Conservation (phyloP, 129 eudicot species). For the Ambrosia trifida region DNA sequence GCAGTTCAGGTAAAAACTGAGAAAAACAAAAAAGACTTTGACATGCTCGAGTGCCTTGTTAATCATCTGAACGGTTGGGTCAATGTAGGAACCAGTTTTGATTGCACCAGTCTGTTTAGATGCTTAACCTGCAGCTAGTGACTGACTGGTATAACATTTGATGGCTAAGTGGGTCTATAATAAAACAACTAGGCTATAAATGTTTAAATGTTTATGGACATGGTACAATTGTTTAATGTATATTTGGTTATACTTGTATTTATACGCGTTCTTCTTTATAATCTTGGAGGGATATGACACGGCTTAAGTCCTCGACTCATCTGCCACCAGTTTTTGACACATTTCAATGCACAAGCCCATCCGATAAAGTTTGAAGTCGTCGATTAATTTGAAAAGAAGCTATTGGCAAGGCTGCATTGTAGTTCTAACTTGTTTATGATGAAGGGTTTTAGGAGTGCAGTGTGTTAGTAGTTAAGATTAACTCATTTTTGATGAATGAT, state of each 20-base stretch:
- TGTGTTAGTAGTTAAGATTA: too few relatives aligned
- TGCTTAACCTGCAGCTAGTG: slow-evolving; percentile 44
- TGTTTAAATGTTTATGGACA: slow-evolving; percentile 9
- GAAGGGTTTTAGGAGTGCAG: too few relatives aligned
- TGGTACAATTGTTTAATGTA: slow-evolving; percentile 1
- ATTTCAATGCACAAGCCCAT: neutral
- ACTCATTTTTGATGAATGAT: too few relatives aligned
- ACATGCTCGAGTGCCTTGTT: slow-evolving; percentile 39
- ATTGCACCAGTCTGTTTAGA: slow-evolving; percentile 35
- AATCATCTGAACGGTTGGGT: slow-evolving; percentile 37
- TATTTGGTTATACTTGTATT: neutral
- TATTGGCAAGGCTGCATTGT: neutral
- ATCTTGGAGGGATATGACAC: neutral
- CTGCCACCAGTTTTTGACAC: neutral
- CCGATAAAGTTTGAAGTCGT: too few relatives aligned
- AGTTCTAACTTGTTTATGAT: too few relatives aligned
- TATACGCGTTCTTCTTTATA: neutral
- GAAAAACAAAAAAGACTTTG: slow-evolving; percentile 32
- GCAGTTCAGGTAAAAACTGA: slow-evolving; percentile 34
- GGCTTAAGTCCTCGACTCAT: neutral
- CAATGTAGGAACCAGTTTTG: slow-evolving; percentile 38
- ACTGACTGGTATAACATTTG: slow-evolving; percentile 31
- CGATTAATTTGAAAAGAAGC: neutral
- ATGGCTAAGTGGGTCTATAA: slow-evolving; percentile 23
- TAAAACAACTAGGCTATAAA: slow-evolving; percentile 32